These are phyloP conservation scores for Prunus padus DNA, from an alignment of 306 rosid genomes.

Conservation along the genomic window DNA sequence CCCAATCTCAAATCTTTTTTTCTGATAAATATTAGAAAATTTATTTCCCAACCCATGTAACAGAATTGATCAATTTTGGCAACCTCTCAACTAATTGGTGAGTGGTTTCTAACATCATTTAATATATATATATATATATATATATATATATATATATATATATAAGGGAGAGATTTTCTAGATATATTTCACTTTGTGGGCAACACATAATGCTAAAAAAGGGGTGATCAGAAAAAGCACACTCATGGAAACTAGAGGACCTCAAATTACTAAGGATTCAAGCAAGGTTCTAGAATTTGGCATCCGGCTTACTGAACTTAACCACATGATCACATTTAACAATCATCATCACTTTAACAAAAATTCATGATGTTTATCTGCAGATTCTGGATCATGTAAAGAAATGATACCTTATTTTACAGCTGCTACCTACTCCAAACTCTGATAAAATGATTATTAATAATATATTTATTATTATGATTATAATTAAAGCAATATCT, in stretches of 20 bases:
- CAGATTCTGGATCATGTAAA: background rate
- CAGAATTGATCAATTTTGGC: background rate
- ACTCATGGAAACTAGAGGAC: background rate
- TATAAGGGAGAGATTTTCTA: background rate
- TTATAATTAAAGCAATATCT: background rate
- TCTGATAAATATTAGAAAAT: background rate
- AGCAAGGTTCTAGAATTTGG: constrained; percentile 3
- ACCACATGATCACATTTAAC: background rate
- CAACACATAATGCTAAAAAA: background rate
- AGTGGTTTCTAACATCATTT: no score
- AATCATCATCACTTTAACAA: background rate
- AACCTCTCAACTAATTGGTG: background rate
- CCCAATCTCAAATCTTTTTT: background rate
- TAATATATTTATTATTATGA: background rate
- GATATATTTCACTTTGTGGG: background rate
- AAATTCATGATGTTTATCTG: background rate
- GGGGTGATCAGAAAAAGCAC: background rate
- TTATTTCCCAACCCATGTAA: background rate
- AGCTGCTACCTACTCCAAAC: constrained; percentile 15
- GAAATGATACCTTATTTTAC: background rate
- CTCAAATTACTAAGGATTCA: background rate
- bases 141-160: background rate
- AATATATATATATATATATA: background rate
- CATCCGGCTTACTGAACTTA: background rate
- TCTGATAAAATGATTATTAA: constrained; percentile 13